These are phyloP conservation scores for Falciphora oryzae DNA, from an alignment of 2,329 filamentous ascomycete species.

Conservation along the genomic window DNA sequence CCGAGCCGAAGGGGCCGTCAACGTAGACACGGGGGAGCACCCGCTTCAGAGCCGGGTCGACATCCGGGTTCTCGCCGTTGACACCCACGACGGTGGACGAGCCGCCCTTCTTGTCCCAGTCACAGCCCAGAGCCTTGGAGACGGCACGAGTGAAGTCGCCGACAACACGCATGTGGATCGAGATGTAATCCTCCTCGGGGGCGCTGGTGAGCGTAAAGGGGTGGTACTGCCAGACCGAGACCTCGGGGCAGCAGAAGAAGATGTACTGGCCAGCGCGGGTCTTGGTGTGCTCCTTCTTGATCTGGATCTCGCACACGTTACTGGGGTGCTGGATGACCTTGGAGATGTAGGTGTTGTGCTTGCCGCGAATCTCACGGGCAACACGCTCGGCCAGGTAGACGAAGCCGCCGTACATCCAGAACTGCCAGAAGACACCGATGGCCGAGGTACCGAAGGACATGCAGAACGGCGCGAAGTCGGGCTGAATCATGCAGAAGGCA, in stretches of 20 bases:
- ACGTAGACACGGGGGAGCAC: slow-evolving; percentile 76
- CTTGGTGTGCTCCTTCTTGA: slow-evolving; percentile 84
- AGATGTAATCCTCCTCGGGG: slow-evolving; percentile 86
- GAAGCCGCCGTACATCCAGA: slow-evolving; percentile 79
- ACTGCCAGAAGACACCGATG: slow-evolving; percentile 81
- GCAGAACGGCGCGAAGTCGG: slow-evolving; percentile 75
- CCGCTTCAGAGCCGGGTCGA: slow-evolving; percentile 65
- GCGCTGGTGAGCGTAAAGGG: slow-evolving; percentile 83
- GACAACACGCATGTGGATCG: slow-evolving; percentile 76
- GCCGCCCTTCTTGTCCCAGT: slow-evolving; percentile 55
- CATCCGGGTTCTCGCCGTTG: slow-evolving; percentile 50
- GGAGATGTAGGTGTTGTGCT: slow-evolving; percentile 79
- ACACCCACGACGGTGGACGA: slow-evolving; percentile 65
- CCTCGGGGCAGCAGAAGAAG: slow-evolving; percentile 79
- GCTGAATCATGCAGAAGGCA: slow-evolving; percentile 85
- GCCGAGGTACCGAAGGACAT: slow-evolving; percentile 58
- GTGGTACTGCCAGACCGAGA: slow-evolving; percentile 85
- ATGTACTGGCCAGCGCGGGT: slow-evolving; percentile 81
- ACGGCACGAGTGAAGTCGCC: slow-evolving; percentile 73
- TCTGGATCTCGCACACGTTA: slow-evolving; percentile 86
- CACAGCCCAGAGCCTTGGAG: slow-evolving; percentile 67
- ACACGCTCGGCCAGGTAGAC: slow-evolving; percentile 75
- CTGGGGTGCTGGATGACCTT: slow-evolving; percentile 87
- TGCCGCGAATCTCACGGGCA: slow-evolving; percentile 70
- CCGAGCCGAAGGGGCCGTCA: slow-evolving; percentile 79